Conservation (phyloP, 192 early-diverging fungal species). For the Coemansia sp. region DNA sequence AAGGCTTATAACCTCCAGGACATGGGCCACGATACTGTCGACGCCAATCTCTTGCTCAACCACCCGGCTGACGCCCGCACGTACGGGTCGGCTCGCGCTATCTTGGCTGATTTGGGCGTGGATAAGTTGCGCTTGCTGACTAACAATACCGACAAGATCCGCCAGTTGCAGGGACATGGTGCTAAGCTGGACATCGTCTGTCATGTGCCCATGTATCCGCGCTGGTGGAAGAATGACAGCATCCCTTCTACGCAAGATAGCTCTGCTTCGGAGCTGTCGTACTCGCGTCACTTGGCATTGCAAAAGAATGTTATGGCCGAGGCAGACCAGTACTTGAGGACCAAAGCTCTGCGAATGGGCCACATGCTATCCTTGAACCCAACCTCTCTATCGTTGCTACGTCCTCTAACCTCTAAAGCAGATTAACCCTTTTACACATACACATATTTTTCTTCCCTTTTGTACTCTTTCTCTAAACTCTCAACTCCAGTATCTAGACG, state of each 20-base stretch:
- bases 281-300: slow-evolving; percentile 26
- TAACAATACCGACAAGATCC: slow-evolving; percentile 95
- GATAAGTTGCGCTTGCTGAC: slow-evolving; percentile 80
- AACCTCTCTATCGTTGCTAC: slow-evolving; percentile 8
- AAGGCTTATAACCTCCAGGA: slow-evolving; percentile 98
- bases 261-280: slow-evolving; percentile 24
- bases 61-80: slow-evolving; percentile 93
- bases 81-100: slow-evolving; percentile 86
- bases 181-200: slow-evolving; percentile 67
- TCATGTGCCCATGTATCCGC: slow-evolving; percentile 90
- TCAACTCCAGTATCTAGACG: too few species aligned
- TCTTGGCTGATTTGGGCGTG: slow-evolving; percentile 81
- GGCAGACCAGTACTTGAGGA: slow-evolving; percentile 80
- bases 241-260: slow-evolving; percentile 17
- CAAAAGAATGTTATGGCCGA: slow-evolving; percentile 57
- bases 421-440: not conserved
- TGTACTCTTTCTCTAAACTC: not conserved
- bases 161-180: slow-evolving; percentile 68
- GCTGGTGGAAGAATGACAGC: slow-evolving; percentile 64
- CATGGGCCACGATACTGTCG: slow-evolving; percentile 90
- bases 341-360: slow-evolving; percentile 90
- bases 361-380: slow-evolving; percentile 65
- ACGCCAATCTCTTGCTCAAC: slow-evolving; percentile 86
- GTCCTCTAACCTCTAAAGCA: not conserved
- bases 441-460: not conserved